phyloP scores from a whole-genome alignment of 352 stramenopile genomes.

The Globisporangium apiculatum region DNA sequence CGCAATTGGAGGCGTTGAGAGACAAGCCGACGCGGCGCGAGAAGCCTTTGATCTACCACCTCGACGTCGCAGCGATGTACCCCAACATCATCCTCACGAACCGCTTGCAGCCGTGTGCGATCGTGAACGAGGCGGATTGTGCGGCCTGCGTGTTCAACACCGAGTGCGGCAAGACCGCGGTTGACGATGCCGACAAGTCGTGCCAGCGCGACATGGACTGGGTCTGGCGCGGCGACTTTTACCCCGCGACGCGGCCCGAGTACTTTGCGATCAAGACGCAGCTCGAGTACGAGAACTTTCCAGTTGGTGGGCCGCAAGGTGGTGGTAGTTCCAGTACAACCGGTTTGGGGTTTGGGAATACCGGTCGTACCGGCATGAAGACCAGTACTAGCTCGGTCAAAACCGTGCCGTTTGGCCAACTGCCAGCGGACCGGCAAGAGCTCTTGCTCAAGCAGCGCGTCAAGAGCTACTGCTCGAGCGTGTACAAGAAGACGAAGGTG shows the following conservation, averaged over 20 bases:
- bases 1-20: slow-evolving; percentile 90
- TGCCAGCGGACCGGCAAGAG: slow-evolving; percentile 53
- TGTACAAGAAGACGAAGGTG: slow-evolving; percentile 97
- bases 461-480: slow-evolving; percentile 94
- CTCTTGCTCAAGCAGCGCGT: slow-evolving; percentile 72
- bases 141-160: slow-evolving; percentile 94
- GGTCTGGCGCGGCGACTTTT: slow-evolving; percentile 98
- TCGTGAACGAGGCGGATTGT: slow-evolving; percentile 94
- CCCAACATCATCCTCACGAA: slow-evolving; percentile 99
- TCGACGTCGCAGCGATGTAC: slow-evolving; percentile 99
- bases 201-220: slow-evolving; percentile 98
- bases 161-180: slow-evolving; percentile 50
- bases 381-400: background rate
- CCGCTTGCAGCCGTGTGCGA: slow-evolving; percentile 95
- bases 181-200: slow-evolving; percentile 75
- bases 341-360: slow-evolving; percentile 9
- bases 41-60: slow-evolving; percentile 97
- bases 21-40: slow-evolving; percentile 89
- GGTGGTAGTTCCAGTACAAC: background rate
- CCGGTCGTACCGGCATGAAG: no score
- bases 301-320: slow-evolving; percentile 9
- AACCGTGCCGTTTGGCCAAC: slow-evolving; percentile 52
- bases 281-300: slow-evolving; percentile 88
- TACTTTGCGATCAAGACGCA: slow-evolving; percentile 96
- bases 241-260: slow-evolving; percentile 90